Base-by-base conservation (phyloP, 208 protist species). In the Acanthamoeba healyi region DNA sequence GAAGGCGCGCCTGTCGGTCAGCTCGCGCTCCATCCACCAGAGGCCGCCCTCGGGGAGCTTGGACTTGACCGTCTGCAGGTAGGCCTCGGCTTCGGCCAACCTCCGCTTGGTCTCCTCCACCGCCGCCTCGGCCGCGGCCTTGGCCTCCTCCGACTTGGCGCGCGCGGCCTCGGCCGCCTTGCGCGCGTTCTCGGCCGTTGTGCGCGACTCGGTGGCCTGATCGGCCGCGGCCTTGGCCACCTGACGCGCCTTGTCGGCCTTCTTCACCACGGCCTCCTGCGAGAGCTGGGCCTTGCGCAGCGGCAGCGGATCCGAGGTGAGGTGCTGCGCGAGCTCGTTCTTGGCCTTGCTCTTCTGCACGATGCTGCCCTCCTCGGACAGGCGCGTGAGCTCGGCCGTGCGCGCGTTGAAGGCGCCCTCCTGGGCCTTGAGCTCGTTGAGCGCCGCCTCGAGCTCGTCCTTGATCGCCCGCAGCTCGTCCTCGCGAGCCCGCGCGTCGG, bases 251-350 rank as follows among this genome's bases (percentile, higher is more conserved):
- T 72, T 72, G 34, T 46, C 46, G 61, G 42, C 90, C 77, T 94
- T 94, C 54, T 40, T 79, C 38, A 94, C 51, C 22, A 36, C n/a
- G 40, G 90, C 90, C 61, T 94, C 61, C 56, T 81, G 67, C 42
- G 90, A 49, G 54, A 94, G n/a, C 63, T 94, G 40, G 40, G 90
- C 90, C 29, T 40, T 24, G 54, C 90, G 70, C 14, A 94, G 77
- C 12, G 90, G 90, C 46, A 94, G 26, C 46, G 90, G 91, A 34
- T 94, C 91, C 49, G 44, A 46, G 22, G 38, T 15, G 29, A 84
- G 61, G 72, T 84, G 81, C 63, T 94, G 91, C 19, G 72, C 91
- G 38, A 94, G 81, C 67, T 94, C 91, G 49, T 36, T 67, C 51
- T 67, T 77, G 58, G 91, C 91, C 56, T 77, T 67, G 67, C 70